These are phyloP conservation scores for Domatiomyces globalis DNA, from an alignment of 2,329 filamentous ascomycete species.

Conservation along the genomic window DNA sequence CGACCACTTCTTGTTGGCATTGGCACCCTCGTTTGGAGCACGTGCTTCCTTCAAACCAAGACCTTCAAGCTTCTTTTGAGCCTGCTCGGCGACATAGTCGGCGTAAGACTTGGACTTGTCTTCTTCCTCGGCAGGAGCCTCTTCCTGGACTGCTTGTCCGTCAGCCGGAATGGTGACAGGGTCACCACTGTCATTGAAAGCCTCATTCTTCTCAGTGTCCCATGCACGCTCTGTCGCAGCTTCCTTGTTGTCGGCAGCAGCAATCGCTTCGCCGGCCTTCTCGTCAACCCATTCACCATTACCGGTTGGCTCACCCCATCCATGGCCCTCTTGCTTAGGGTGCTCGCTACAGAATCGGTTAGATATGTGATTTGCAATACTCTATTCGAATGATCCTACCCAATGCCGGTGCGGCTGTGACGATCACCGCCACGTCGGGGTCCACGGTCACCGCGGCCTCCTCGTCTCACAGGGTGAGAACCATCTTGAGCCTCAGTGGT, in stretches of 20 bases:
- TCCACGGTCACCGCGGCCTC: constrained; percentile 30
- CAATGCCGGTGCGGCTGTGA: constrained; percentile 46
- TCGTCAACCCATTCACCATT: constrained; percentile 80
- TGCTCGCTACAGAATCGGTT: constrained; percentile 23
- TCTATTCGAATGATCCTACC: constrained; percentile 31
- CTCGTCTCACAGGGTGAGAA: constrained; percentile 19
- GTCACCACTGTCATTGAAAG: constrained; percentile 19
- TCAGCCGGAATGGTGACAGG: constrained; percentile 11
- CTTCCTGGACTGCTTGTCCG: constrained; percentile 19
- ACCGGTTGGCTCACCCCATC: constrained; percentile 76
- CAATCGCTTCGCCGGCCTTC: constrained; percentile 78
- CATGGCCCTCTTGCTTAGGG: constrained; percentile 50
- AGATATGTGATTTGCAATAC: not conserved
- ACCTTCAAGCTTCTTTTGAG: constrained; percentile 59
- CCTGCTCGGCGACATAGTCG: constrained; percentile 69
- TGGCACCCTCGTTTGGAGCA: constrained; percentile 82
- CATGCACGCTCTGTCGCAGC: constrained; percentile 54
- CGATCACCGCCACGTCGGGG: constrained; percentile 43
- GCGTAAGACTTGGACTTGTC: constrained; percentile 83
- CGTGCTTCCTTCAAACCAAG: constrained; percentile 56
- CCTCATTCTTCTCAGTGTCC: constrained; percentile 22
- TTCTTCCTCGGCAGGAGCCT: constrained; percentile 44
- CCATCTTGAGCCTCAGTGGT: constrained; percentile 52
- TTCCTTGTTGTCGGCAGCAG: constrained; percentile 69
- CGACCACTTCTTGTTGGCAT: constrained; percentile 52